Percentiles rank a stretch among this genome's conserved stretches.
These are phyloP conservation scores for Detonula confervacea DNA, from an alignment of 352 stramenopile genomes.

Conservation along the genomic window DNA sequence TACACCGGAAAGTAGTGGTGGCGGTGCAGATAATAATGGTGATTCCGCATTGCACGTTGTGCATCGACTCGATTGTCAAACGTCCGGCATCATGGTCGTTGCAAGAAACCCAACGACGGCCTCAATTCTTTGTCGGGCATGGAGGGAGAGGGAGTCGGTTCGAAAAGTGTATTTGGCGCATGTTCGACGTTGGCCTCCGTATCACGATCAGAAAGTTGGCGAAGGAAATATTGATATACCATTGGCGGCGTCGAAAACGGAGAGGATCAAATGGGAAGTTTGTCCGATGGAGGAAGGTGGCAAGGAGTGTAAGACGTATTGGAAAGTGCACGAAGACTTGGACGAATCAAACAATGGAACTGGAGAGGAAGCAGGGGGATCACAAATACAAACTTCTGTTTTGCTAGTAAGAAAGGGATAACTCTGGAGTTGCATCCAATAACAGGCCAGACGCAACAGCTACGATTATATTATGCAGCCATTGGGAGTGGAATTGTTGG, in stretches of 20 bases:
- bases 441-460: conserved; percentile 74
- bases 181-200: conserved; percentile 61
- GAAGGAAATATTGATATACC: conserved; percentile 64
- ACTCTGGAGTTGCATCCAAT: conserved; percentile 62
- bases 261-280: conserved; percentile 75
- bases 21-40: not conserved
- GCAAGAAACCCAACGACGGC: conserved; percentile 58
- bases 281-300: conserved; percentile 30
- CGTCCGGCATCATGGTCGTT: conserved; percentile 78
- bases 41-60: conserved; percentile 61
- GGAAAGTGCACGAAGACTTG: conserved; percentile 48
- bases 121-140: conserved; percentile 55
- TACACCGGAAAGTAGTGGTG: conserved; percentile 6
- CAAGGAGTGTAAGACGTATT: conserved; percentile 60
- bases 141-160: conserved; percentile 62
- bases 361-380: not conserved
- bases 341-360: conserved; percentile 9
- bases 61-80: conserved; percentile 81
- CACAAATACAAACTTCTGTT: no score
- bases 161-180: conserved; percentile 74
- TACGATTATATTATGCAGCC: conserved; percentile 65
- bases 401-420: conserved; percentile 28
- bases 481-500: conserved; percentile 65
- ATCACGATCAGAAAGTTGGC: conserved; percentile 35
- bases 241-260: conserved; percentile 46